Conservation (phyloP, 2,329 filamentous ascomycete genomes). For the Botryotinia narcissicola region DNA sequence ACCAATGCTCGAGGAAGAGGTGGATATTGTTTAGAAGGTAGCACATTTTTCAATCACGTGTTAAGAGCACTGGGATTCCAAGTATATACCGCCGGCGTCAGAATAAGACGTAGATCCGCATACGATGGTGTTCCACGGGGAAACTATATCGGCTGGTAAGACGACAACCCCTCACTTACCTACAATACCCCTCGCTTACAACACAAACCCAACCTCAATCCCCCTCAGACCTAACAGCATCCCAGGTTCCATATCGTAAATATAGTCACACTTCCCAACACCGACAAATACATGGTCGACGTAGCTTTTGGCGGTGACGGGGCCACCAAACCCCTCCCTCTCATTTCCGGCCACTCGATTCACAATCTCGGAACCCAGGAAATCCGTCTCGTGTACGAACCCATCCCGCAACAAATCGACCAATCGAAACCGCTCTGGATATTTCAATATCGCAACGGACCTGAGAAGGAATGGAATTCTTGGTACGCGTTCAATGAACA, state of each 20-base stretch:
- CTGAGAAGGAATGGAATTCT: slow-evolving; percentile 52
- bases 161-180: background rate
- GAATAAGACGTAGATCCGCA: slow-evolving; percentile 29
- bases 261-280: slow-evolving; percentile 53
- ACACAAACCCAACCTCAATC: background rate
- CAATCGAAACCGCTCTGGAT: slow-evolving; percentile 56
- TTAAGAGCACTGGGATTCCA: slow-evolving; percentile 51
- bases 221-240: background rate
- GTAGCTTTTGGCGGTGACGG: slow-evolving; percentile 64
- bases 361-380: slow-evolving; percentile 52
- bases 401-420: slow-evolving; percentile 46
- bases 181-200: background rate
- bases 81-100: slow-evolving; percentile 52
- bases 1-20: slow-evolving; percentile 42
- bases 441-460: slow-evolving; percentile 56
- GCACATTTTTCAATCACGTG: slow-evolving; percentile 53
- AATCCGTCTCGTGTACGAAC: slow-evolving; percentile 52
- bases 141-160: slow-evolving; percentile 35
- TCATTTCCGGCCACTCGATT: slow-evolving; percentile 43
- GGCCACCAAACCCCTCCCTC: slow-evolving; percentile 54
- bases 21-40: slow-evolving; percentile 61
- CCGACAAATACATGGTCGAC: slow-evolving; percentile 53
- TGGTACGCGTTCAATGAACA: slow-evolving; percentile 65
- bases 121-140: slow-evolving; percentile 29
- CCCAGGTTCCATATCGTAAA: slow-evolving; percentile 57